Base-by-base conservation (phyloP, 2,329 filamentous ascomycete species). In the Phyllosticta citrichinensis region DNA sequence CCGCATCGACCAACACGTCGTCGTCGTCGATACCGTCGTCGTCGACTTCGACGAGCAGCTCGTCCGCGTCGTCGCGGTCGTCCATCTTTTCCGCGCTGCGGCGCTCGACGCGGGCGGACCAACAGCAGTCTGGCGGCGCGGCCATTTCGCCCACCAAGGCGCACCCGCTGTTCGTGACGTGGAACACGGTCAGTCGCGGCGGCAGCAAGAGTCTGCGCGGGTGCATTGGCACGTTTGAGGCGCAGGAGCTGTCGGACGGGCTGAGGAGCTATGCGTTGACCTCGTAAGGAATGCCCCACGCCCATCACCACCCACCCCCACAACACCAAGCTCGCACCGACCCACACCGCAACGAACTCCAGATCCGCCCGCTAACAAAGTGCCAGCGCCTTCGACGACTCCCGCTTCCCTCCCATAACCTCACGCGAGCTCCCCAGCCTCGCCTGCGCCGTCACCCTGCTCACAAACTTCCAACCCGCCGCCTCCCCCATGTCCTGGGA, bases 211-310 rank as follows among this genome's bases (percentile, higher is more conserved):
- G 82, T 24, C 83, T 99, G 52, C 87, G 94, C 63, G 94, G 94
- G 63, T 99, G 94, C 79, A 97, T 99, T 71, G 94, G 94, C 66
- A 99, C 93, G 2, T 99, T 97, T 70, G 88, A 92, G 69, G 74
- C 86, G 2, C 84, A 89, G 68, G 83, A 87, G 56, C 82, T 99
- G 12, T 80, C 85, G 30, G 75, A 83, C 1, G 92, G 91, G 3
- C 78, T 99, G 52, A 79, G 84, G 58, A 85, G 84, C 63, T 97
- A 97, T 75, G 88, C 92, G 55, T 76, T 96, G 66, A 94, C 88
- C 57, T 91, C 92, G 73, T 86, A 76, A 66, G 80, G 75, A 62
- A 55, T 60, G 52, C 20, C 19, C 27, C 35, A 50, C 54, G 52
- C 35, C 25, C 35, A 24, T 3, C 12, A 9, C 9, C 20, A 52